phyloP scores from a whole-genome alignment of 495 filamentous ascomycete genomes.

The Articulospora tetracladia region DNA sequence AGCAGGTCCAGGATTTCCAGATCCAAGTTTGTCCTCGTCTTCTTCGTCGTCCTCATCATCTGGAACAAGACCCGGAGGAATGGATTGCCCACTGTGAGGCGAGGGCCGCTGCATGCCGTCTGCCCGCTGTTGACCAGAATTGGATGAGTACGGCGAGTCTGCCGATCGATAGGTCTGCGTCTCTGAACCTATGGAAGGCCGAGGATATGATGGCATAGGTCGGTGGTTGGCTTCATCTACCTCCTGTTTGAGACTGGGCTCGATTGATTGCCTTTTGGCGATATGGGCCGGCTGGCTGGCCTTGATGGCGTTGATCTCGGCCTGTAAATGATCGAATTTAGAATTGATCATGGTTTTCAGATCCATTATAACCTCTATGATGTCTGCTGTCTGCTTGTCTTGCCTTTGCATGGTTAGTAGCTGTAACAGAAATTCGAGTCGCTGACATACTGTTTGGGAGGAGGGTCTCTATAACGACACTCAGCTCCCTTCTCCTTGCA shows the following conservation, averaged over 20 bases:
- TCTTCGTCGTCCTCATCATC: constrained; percentile 19
- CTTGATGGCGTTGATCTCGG: neutral
- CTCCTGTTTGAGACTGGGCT: constrained; percentile 6
- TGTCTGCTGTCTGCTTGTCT: constrained; percentile 48
- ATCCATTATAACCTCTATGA: constrained; percentile 33
- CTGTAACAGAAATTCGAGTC: neutral
- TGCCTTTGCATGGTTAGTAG: constrained; percentile 32
- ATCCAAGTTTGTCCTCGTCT: constrained; percentile 26
- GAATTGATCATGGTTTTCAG: constrained; percentile 3
- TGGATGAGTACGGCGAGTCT: constrained; percentile 11
- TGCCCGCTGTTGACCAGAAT: neutral
- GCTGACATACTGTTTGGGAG: constrained; percentile 58
- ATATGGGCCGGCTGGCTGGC: neutral
- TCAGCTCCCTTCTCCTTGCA: constrained; percentile 53
- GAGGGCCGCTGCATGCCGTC: neutral
- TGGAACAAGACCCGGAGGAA: neutral
- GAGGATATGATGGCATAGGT: neutral
- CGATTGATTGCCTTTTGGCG: neutral
- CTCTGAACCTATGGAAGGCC: constrained; percentile 4
- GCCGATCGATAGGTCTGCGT: neutral
- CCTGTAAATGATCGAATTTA: neutral
- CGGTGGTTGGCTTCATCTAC: neutral
- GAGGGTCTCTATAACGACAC: constrained; percentile 63
- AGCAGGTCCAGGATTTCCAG: constrained; percentile 38
- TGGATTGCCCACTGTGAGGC: neutral